Evolutionary conservation across 495 filamentous ascomycete genomes (phyloP), one percentile per base, ranked within the genome.

Genomic region (Penicillium angulare): DNA sequence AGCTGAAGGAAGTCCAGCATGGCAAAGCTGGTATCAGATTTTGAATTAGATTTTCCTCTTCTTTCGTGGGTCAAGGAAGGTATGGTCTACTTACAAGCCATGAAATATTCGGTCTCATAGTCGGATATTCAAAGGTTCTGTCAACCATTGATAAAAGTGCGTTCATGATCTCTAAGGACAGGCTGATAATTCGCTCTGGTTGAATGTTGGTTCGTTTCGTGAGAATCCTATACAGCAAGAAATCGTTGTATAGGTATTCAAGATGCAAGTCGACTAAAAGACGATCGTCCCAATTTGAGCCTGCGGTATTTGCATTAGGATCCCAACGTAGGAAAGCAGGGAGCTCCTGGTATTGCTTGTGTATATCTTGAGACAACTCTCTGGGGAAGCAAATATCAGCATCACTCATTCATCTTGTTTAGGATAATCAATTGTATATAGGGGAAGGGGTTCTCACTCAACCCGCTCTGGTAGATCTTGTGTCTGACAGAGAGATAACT

Each of bases 151-250:
- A 55, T n/a, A 79, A 43, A 2, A 75, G 56, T 7, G 57, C 48
- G n/a, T 39, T 58, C 27, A 84, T 65, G 47, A 81, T 73, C 39
- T 77, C 71, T 34, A 66, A 66, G 8, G 76, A 74, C 3, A 75
- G 66, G n/a, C 63, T 63, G 16, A 82, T 60, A 7, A 80, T 64
- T 24, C 70, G 63, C 7, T 68, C 67, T 29, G 71, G 69, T 18
- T 74, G 62, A 2, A 59, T 52, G 3, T 70, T 64, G 2, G 69
- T 72, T 13, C 69, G 68, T 39, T 76, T 72, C 27, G 73, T 63
- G 17, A 83, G 53, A 5, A 75, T 71, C 7, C 79, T 70, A 41
- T 79, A 73, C 13, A 84, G 61, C 15, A 84, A 64, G 43, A 85
- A 79, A 7, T 77, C 68, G 20, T 79, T 80, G 13, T 81, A 67